Evolutionary conservation across 306 rosid genomes (phyloP).

Genomic region (Trifolium pratense): DNA sequence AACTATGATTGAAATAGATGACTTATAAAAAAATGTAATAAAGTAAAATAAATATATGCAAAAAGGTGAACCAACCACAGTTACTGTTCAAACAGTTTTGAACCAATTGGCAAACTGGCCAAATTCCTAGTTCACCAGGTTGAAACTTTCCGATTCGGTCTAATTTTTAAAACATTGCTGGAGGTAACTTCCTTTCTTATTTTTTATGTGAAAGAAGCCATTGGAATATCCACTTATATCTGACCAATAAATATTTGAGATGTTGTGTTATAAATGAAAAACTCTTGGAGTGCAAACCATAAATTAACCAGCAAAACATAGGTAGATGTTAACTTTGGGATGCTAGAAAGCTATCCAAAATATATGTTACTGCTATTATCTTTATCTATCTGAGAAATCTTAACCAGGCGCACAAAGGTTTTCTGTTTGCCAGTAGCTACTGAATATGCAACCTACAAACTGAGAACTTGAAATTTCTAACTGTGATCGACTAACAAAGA

Average conservation of each 20-base stretch:
- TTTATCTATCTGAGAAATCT: slow-evolving; percentile 1
- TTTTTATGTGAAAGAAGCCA: slow-evolving; percentile 27
- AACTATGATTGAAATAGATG: neutral
- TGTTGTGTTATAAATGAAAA: neutral
- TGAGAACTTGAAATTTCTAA: neutral
- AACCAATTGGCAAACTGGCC: neutral
- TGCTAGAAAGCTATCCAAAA: slow-evolving; percentile 6
- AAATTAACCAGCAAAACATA: slow-evolving; percentile 23
- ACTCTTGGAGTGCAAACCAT: neutral
- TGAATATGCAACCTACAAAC: slow-evolving; percentile 19
- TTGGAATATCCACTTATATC: slow-evolving; percentile 10
- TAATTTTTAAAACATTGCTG: neutral
- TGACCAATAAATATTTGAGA: slow-evolving; percentile 12
- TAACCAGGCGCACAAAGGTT: neutral
- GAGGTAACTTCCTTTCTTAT: slow-evolving; percentile 10
- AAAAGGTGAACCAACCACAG: neutral
- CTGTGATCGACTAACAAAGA: neutral
- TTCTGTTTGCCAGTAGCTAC: neutral
- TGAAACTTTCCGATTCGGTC: neutral
- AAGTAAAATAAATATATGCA: neutral
- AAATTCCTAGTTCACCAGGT: neutral
- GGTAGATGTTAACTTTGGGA: slow-evolving; percentile 3
- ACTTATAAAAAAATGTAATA: neutral
- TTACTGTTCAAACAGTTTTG: neutral
- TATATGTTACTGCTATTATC: slow-evolving; percentile 7